Evolutionary conservation across 2,329 filamentous ascomycete species (phyloP).

Genomic region (Cryphonectria radicalis): DNA sequence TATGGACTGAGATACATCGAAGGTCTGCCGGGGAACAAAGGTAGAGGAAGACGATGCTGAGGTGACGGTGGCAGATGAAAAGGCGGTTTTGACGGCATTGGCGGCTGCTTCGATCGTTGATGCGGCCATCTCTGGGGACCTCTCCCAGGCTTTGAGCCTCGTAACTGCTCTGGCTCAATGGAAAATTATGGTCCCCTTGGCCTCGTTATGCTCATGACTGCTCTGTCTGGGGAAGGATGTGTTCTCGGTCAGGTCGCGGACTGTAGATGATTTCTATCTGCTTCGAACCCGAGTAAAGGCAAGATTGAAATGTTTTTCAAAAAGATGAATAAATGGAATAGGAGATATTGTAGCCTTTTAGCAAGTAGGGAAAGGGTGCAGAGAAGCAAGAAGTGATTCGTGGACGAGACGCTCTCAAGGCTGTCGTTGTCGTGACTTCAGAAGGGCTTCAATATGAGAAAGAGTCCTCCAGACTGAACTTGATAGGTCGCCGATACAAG

Average conservation of each 20-base stretch:
- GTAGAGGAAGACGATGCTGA: constrained; percentile 28
- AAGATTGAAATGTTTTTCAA: not conserved
- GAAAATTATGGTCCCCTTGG: not conserved
- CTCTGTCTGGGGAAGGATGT: not conserved
- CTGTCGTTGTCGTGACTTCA: not conserved
- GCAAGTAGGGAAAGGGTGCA: not conserved
- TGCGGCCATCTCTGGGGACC: constrained; percentile 10
- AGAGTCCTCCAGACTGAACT: not conserved
- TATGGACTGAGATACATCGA: constrained; percentile 73
- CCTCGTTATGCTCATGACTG: constrained; percentile 13
- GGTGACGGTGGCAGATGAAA: constrained; percentile 27
- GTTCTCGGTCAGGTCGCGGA: not conserved
- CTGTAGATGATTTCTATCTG: not conserved
- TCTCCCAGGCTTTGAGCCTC: not conserved
- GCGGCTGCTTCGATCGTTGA: constrained; percentile 22
- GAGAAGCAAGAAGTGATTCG: not conserved
- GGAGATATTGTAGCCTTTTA: not conserved
- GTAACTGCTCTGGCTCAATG: not conserved
- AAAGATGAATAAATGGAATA: not conserved
- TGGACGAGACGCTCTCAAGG: not conserved
- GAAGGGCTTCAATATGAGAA: not conserved
- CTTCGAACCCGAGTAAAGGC: not conserved
- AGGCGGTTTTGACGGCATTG: constrained; percentile 24
- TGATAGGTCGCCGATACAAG: not conserved
- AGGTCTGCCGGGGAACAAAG: constrained; percentile 76